A percentile compares a stretch with the other conserved stretches of the same genome.
phyloP scores from a whole-genome alignment of 805 yeast species.

The Barnettozyma wickerhamii region DNA sequence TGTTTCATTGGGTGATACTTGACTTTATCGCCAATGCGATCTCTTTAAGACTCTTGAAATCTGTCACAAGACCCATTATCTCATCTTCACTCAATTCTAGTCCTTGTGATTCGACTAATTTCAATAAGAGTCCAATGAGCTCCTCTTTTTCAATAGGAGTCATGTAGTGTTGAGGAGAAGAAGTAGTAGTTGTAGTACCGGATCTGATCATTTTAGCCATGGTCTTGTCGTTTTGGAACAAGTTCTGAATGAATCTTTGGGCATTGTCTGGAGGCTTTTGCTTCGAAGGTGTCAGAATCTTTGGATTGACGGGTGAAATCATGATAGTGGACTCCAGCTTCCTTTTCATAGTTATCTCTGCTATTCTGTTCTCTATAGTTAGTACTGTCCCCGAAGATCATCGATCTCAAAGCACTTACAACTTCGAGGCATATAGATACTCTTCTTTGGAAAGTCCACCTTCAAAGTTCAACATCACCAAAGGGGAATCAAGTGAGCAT shows the following conservation, averaged over 20 bases:
- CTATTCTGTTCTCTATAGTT: not conserved
- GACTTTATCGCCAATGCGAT: not conserved
- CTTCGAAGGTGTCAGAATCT: not conserved
- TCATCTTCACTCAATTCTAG: slow-evolving; percentile 4
- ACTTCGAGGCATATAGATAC: not conserved
- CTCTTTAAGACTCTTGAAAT: slow-evolving; percentile 4
- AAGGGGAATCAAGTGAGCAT: not conserved
- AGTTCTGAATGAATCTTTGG: not conserved
- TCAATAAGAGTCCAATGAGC: slow-evolving; percentile 5
- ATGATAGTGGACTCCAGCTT: not conserved
- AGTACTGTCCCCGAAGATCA: not conserved
- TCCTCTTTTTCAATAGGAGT: not conserved
- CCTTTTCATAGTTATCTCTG: not conserved
- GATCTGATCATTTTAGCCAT: slow-evolving; percentile 7
- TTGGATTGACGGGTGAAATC: not conserved
- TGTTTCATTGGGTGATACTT: not conserved
- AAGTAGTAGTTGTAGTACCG: no score
- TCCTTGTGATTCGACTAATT: slow-evolving; percentile 5
- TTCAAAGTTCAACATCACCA: not conserved
- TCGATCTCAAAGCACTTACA: slow-evolving; percentile 1
- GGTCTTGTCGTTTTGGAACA: slow-evolving; percentile 7
- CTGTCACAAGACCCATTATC: slow-evolving; percentile 1
- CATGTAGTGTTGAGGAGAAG: no score
- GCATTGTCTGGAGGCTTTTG: not conserved
- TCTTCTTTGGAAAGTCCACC: not conserved